phyloP scores from a whole-genome alignment of 2,329 filamentous ascomycete species.

The Penicillium italicum region DNA sequence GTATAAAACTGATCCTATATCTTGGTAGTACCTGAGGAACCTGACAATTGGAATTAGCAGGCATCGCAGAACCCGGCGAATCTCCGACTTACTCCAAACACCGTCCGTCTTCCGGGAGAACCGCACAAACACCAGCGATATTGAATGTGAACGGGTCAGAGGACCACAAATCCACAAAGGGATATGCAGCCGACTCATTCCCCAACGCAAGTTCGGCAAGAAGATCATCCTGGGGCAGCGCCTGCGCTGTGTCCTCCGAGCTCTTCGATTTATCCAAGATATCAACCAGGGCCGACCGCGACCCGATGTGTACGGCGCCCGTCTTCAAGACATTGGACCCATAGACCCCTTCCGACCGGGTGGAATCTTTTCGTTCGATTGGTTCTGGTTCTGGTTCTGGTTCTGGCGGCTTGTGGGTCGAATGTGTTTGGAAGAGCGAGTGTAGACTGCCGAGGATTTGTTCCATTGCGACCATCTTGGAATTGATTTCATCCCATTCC shows the following conservation, averaged over 20 bases:
- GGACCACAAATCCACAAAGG: conserved; percentile 62
- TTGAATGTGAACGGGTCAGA: conserved; percentile 55
- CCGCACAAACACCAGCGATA: conserved; percentile 54
- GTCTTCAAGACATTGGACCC: conserved; percentile 39
- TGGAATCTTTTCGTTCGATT: conserved; percentile 17
- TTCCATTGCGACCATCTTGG: conserved; percentile 36
- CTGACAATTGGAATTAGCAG: conserved; percentile 27
- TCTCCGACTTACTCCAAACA: conserved; percentile 36
- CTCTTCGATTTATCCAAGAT: conserved; percentile 49
- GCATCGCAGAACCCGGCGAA: not conserved
- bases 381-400: conserved; percentile 11
- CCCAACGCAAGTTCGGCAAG: conserved; percentile 57
- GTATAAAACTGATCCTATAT: conserved; percentile 56
- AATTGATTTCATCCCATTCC: conserved; percentile 38
- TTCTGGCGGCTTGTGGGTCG: conserved; percentile 18
- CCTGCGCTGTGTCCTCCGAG: conserved; percentile 42
- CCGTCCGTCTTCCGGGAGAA: conserved; percentile 54
- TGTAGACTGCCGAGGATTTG: conserved; percentile 33
- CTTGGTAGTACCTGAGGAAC: conserved; percentile 53
- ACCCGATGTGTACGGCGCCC: conserved; percentile 56
- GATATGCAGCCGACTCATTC: conserved; percentile 59
- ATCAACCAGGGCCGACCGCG: conserved; percentile 56
- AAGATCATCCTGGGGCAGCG: conserved; percentile 56
- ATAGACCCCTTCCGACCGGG: conserved; percentile 27
- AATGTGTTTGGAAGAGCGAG: conserved; percentile 30